Conservation (phyloP, 495 filamentous ascomycete genomes). For the Penicillium mononematosum region DNA sequence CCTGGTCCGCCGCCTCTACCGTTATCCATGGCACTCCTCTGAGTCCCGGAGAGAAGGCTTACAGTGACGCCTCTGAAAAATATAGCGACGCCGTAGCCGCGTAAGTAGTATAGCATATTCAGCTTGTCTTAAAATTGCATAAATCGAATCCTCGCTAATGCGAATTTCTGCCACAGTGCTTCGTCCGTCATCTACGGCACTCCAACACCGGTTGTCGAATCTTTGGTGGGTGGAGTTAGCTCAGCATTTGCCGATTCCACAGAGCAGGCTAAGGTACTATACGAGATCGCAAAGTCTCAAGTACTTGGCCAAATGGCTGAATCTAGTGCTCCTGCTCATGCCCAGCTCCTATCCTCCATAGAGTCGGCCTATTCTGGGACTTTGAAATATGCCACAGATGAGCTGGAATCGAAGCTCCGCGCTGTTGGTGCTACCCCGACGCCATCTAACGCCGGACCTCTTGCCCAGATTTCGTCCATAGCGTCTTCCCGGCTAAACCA, state of each 20-base stretch:
- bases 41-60: constrained; percentile 47
- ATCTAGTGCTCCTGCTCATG: constrained; percentile 59
- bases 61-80: constrained; percentile 53
- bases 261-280: constrained; percentile 59
- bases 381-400: constrained; percentile 58
- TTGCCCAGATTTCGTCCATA: constrained; percentile 61
- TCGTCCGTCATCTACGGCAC: constrained; percentile 57
- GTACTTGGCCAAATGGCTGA: constrained; percentile 66
- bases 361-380: constrained; percentile 68
- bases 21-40: constrained; percentile 57
- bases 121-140: neutral
- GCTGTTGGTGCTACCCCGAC: constrained; percentile 26
- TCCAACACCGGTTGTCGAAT: constrained; percentile 42
- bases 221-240: constrained; percentile 32
- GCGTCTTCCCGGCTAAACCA: constrained; percentile 64
- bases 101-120: constrained; percentile 38
- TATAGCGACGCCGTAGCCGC: constrained; percentile 60
- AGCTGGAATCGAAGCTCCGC: constrained; percentile 39
- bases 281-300: constrained; percentile 63
- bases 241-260: constrained; percentile 62
- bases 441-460: constrained; percentile 47
- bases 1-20: constrained; percentile 55
- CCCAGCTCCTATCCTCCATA: constrained; percentile 63
- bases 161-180: constrained; percentile 38
- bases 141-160: constrained; percentile 7